phyloP scores from a whole-genome alignment of 2,329 filamentous ascomycete species.

The Aquanectria penicillioides region DNA sequence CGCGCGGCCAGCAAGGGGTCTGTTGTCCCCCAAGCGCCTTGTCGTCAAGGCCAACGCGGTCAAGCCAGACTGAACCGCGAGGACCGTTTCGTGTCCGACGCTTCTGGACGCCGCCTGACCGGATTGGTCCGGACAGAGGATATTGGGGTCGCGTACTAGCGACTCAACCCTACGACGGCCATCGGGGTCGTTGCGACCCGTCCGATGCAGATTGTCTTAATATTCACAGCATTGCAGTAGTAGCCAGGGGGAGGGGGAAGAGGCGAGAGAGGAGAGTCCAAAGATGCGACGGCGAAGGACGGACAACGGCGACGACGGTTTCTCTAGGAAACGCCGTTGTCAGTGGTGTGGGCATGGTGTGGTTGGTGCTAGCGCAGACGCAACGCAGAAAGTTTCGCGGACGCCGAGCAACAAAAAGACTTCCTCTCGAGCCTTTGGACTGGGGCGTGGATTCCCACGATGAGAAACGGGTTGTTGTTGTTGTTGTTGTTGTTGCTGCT shows the following conservation, averaged over 20 bases:
- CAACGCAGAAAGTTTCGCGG: constrained; percentile 13
- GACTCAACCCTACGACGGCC: constrained; percentile 33
- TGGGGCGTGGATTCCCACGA: constrained; percentile 31
- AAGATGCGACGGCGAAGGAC: constrained; percentile 14
- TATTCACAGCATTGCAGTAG: constrained; percentile 39
- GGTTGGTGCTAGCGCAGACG: constrained; percentile 24
- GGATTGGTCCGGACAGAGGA: constrained; percentile 34
- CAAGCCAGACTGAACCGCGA: constrained; percentile 30
- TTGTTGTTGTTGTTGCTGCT: no score
- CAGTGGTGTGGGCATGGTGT: no score
- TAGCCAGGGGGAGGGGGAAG: constrained; percentile 28
- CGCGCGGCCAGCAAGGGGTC: constrained; percentile 30
- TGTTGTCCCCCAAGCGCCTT: constrained; percentile 36
- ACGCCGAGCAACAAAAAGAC: constrained; percentile 16
- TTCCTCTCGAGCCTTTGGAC: constrained; percentile 21
- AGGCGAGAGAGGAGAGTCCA: constrained; percentile 19
- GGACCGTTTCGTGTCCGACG: constrained; percentile 36
- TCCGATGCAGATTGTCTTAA: constrained; percentile 44
- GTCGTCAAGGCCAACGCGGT: constrained; percentile 34
- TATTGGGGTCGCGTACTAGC: constrained; percentile 31
- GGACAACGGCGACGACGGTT: constrained; percentile 19
- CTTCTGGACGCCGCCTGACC: constrained; percentile 32
- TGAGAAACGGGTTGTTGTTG: constrained; percentile 21
- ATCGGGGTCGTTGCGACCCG: constrained; percentile 34
- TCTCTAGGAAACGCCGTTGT: constrained; percentile 6